Base-by-base conservation (phyloP, 306 rosid genomes). In the Echinosophora koreensis region DNA sequence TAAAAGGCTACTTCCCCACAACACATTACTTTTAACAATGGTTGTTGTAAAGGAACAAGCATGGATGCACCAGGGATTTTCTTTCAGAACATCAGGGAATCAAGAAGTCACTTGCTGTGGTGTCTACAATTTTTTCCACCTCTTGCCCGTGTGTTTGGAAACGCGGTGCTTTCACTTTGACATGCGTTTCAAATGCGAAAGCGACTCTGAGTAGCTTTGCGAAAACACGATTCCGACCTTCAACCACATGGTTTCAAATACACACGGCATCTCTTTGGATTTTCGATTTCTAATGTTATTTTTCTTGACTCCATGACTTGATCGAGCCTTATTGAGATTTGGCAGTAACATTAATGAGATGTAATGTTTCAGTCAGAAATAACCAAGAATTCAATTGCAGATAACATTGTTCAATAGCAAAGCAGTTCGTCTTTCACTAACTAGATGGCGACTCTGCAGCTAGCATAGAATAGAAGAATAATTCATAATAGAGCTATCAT, bases 361-460 rank as follows among this genome's bases (percentile, higher is more conserved):
- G 46, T 62, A 59, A 41, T 41, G 41, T 28, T 63, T 66, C 12
- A 47, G 70, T 66, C 0, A 67, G 35, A 46, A 44, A 65, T 13
- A 12, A 57, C 62, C 5, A 22, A 47, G 13, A 34, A 38, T 13
- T 42, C 15, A 66, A 66, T 44, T 37, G 39, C 32, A 32, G 62
- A 58, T 12, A 77, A 61, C 71, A 73, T 14, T 34, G 58, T 38
- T 9, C 14, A 77, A 10, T 50, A 57, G 67, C 5, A 30, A 51
- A 56, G 61, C 34, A 67, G 80, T 82, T 72, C 14, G 35, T 17
- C 64, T 58, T 58, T 83, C 77, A 60, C 42, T 68, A 61, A 35
- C 57, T 52, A 17, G 87, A 84, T 70, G 67, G 66, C 28, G 65
- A 72, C 71, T 37, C 49, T 56, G 9, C 58, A 79, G 27, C 79